Evolutionary conservation across 805 yeast genomes (phyloP), one percentile per base, ranked within the genome.

Genomic region (Lipomyces starkeyi): DNA sequence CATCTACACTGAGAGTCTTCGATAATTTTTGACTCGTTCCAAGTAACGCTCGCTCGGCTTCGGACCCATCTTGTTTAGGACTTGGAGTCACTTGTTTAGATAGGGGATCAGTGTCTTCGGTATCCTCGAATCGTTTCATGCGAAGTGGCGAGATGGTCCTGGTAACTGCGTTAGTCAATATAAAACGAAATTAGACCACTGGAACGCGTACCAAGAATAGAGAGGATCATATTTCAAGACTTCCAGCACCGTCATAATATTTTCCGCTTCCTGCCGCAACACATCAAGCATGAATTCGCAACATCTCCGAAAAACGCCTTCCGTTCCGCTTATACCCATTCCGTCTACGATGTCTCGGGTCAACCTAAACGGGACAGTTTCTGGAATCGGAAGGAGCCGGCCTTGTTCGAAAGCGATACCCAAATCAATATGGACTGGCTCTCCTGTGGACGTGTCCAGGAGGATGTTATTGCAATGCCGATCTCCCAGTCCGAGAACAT

Each of bases 351-450:
- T 83, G 76, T 96, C 98, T 66, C 97, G 81, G 0, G 98, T 91
- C 47, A 96, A 80, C 70, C 99, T 80, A 76, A 95, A 96, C 3
- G 99, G 99, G 5, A 96, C 97, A 0, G 90, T 84, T 75, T 95
- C 99, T 0, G 99, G 99, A 8, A 94, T 85, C 0, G 94, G 89
- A 53, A 95, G 80, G 14, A 87, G 79, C 73, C 85, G 88, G 0
- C 98, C 99, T 74, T 93, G 97, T 77, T 95, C 99, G 80, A 95
- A 95, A 0, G 98, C 96, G 58, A 95, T 93, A 0, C 99, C 99
- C 20, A 95, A 80, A 78, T 95, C 99, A 73, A 95, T 96, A 76
- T 96, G 99, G 32, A 95, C 88, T 0, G 97, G 97, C 73, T 93
- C 97, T 0, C 98, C 98, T 0, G 91, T 84, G n/a, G 77, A 75